Evolutionary conservation across 306 rosid species (phyloP).

Genomic region (Lathyrus sativus): DNA sequence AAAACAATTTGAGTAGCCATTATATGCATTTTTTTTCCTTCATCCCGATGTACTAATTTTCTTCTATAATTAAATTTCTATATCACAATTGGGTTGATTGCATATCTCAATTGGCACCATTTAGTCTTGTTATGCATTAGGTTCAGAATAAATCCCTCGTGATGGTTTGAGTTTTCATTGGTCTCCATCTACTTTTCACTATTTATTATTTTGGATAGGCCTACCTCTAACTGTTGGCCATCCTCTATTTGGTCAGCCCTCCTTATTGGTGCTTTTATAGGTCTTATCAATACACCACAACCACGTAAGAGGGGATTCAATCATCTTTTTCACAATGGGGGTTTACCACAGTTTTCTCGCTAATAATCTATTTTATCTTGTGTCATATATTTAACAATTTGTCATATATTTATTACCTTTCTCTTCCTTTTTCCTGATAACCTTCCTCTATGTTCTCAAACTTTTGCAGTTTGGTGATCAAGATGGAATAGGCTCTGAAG

Average conservation of each 20-base stretch:
- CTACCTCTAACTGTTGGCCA: background rate
- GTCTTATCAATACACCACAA: too few species aligned
- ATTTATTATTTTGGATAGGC: too few species aligned
- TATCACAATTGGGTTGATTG: background rate
- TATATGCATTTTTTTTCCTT: slow-evolving; percentile 11
- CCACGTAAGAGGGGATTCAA: too few species aligned
- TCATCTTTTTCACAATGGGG: too few species aligned
- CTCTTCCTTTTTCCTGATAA: slow-evolving; percentile 26
- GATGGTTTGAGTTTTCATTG: slow-evolving; percentile 3
- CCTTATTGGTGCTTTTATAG: background rate
- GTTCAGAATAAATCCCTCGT: background rate
- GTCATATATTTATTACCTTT: slow-evolving; percentile 13
- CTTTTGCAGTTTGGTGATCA: slow-evolving; percentile 87
- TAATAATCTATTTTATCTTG: background rate
- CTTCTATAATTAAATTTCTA: slow-evolving; percentile 14
- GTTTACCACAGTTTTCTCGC: background rate
- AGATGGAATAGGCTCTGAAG: slow-evolving; percentile 86
- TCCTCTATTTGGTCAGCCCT: slow-evolving; percentile 4
- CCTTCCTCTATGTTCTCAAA: slow-evolving; percentile 35
- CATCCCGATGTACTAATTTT: background rate
- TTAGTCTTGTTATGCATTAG: background rate
- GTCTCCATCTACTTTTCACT: background rate
- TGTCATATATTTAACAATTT: slow-evolving; percentile 12
- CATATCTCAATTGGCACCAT: background rate
- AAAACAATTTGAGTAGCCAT: slow-evolving; percentile 28